A percentile compares a stretch with the other conserved stretches of the same genome.
Evolutionary conservation across 768 basidiomycete genomes (phyloP).

Genomic region (Ephemerocybe angulata): DNA sequence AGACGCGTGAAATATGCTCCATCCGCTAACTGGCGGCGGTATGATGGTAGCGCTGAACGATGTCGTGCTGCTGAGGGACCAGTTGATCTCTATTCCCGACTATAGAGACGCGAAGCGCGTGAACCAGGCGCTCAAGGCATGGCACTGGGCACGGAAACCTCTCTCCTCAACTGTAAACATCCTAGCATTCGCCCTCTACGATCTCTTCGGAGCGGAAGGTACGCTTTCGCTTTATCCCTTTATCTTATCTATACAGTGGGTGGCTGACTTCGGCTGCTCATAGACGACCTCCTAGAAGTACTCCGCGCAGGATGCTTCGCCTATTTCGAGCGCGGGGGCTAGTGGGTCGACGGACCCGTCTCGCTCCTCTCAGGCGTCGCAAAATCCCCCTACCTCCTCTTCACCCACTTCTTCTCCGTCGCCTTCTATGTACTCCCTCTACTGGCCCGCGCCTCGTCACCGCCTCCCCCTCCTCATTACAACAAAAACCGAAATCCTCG

Average conservation of each 20-base stretch:
- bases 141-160: slow-evolving; percentile 89
- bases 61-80: slow-evolving; percentile 64
- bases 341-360: slow-evolving; percentile 85
- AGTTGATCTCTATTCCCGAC: slow-evolving; percentile 48
- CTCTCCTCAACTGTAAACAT: slow-evolving; percentile 88
- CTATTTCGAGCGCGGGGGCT: slow-evolving; percentile 93
- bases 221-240: no score
- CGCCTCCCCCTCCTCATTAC: slow-evolving; percentile 11
- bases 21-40: slow-evolving; percentile 95
- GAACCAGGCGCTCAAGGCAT: slow-evolving; percentile 52
- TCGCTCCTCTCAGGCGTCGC: slow-evolving; percentile 85
- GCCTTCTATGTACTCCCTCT: slow-evolving; percentile 94
- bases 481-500: no score
- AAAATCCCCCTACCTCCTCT: slow-evolving; percentile 75
- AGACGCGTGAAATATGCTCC: slow-evolving; percentile 99
- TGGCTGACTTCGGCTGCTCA: slow-evolving; percentile 2
- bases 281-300: slow-evolving; percentile 59
- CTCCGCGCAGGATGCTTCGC: slow-evolving; percentile 90
- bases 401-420: slow-evolving; percentile 92
- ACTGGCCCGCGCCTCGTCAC: slow-evolving; percentile 40
- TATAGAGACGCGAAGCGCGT: slow-evolving; percentile 51
- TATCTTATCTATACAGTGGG: background rate
- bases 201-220: slow-evolving; percentile 93
- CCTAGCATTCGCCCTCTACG: slow-evolving; percentile 88
- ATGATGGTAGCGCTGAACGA: slow-evolving; percentile 97